phyloP scores from a whole-genome alignment of 768 basidiomycete genomes.

The Suillus subluteus region DNA sequence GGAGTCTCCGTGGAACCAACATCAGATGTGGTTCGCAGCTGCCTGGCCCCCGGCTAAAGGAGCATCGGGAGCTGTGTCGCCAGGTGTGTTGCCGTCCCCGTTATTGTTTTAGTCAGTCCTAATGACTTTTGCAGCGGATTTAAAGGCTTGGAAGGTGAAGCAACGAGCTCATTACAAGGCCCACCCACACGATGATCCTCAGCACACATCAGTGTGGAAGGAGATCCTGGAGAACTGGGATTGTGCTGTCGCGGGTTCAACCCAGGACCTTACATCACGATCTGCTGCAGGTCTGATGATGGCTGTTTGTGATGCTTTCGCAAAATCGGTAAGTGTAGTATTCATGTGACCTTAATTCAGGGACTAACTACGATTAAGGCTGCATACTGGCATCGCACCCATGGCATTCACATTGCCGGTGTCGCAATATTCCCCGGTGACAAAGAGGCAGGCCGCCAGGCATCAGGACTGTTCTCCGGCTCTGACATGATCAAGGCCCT shows the following conservation, averaged over 20 bases:
- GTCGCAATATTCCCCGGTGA: neutral
- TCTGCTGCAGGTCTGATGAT: conserved; percentile 4
- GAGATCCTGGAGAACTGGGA: neutral
- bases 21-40: neutral
- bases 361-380: neutral
- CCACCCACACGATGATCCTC: neutral
- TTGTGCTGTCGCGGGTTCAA: neutral
- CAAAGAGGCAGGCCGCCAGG: neutral
- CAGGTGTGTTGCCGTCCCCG: neutral
- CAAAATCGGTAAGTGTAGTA: neutral
- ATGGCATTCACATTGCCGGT: conserved; percentile 1
- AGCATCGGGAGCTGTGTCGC: neutral
- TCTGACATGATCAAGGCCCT: neutral
- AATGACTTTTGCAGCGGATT: neutral
- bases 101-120: neutral
- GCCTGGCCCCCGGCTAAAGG: neutral
- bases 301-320: neutral
- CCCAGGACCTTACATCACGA: neutral
- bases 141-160: conserved; percentile 1
- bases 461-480: neutral
- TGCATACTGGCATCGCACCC: conserved; percentile 2
- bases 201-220: conserved; percentile 1
- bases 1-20: conserved; percentile 5
- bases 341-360: neutral
- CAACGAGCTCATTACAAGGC: neutral